Evolutionary conservation across 805 yeast species (phyloP).

Genomic region (Ogataea sp.): DNA sequence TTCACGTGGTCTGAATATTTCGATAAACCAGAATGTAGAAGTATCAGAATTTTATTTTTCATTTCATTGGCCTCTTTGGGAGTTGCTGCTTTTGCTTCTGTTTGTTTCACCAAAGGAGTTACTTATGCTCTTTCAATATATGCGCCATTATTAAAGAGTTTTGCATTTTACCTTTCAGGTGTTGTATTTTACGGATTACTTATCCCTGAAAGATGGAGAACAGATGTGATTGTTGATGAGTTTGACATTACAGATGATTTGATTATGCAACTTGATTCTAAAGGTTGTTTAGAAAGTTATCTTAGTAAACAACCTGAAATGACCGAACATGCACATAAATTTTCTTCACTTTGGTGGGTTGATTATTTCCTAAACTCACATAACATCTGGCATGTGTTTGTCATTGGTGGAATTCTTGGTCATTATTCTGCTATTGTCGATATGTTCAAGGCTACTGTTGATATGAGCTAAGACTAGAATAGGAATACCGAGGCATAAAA

Average conservation of each 20-base stretch:
- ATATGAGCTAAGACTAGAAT: not conserved
- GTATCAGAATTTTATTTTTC: conserved; percentile 73
- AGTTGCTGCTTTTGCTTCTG: conserved; percentile 49
- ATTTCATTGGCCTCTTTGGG: conserved; percentile 75
- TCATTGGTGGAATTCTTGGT: conserved; percentile 80
- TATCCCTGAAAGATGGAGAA: conserved; percentile 83
- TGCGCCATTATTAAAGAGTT: conserved; percentile 62
- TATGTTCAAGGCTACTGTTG: conserved; percentile 38
- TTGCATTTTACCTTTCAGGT: conserved; percentile 71
- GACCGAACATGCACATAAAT: conserved; percentile 24
- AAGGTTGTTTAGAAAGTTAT: conserved; percentile 24
- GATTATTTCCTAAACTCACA: conserved; percentile 74
- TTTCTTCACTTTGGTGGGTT: conserved; percentile 73
- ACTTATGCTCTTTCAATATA: conserved; percentile 44
- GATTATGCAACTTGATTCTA: conserved; percentile 20
- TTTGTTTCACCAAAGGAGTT: conserved; percentile 49
- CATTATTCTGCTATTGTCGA: conserved; percentile 75
- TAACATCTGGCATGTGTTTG: conserved; percentile 91
- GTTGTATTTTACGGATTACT: conserved; percentile 82
- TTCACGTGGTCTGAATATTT: conserved; percentile 92
- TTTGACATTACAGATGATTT: conserved; percentile 34
- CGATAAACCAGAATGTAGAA: conserved; percentile 80
- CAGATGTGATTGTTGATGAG: conserved; percentile 45
- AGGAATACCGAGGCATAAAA: too few species aligned
- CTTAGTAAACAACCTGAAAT: conserved; percentile 33